A percentile compares a stretch with the other conserved stretches of the same genome.
Conservation (phyloP, 2,329 filamentous ascomycete genomes). For the Kalaharituber pfeilii region DNA sequence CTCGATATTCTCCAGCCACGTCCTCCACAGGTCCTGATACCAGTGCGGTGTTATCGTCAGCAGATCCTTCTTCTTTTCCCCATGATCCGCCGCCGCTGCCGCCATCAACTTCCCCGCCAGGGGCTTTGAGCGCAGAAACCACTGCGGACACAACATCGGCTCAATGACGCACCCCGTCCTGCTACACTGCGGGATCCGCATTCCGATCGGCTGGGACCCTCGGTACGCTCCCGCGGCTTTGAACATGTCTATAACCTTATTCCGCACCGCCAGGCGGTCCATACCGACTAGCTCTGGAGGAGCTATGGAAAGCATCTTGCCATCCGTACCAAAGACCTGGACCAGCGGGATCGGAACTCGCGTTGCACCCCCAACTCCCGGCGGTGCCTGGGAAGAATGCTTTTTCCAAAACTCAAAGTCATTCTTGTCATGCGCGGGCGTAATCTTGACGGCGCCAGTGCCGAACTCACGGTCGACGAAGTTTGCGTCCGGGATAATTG, state of each 20-base stretch:
- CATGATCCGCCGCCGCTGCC: not conserved
- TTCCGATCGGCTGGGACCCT: constrained; percentile 13
- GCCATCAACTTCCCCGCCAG: constrained; percentile 13
- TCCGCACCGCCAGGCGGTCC: constrained; percentile 17
- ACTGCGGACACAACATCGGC: constrained; percentile 19
- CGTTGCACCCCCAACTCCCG: not conserved
- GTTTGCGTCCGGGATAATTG: constrained; percentile 18
- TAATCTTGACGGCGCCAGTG: constrained; percentile 20
- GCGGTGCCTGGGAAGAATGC: constrained; percentile 10
- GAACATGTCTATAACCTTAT: constrained; percentile 15
- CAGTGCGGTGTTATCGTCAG: constrained; percentile 10
- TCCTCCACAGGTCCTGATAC: constrained; percentile 11
- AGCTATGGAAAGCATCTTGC: constrained; percentile 11
- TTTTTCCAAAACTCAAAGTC: constrained; percentile 20
- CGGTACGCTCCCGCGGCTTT: constrained; percentile 14
- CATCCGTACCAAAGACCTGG: constrained; percentile 12
- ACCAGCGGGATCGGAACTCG: constrained; percentile 15
- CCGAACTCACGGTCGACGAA: constrained; percentile 20
- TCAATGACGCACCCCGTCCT: constrained; percentile 20
- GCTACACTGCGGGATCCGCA: constrained; percentile 17
- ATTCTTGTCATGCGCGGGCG: constrained; percentile 18
- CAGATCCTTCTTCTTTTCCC: not conserved
- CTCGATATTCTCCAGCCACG: constrained; percentile 16
- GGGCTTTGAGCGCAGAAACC: constrained; percentile 20
- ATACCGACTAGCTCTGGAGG: constrained; percentile 10